Percentiles rank a stretch among this genome's conserved stretches.
phyloP scores from a whole-genome alignment of 1,284 basidiomycete species.

The Ceratobasidium sp. region DNA sequence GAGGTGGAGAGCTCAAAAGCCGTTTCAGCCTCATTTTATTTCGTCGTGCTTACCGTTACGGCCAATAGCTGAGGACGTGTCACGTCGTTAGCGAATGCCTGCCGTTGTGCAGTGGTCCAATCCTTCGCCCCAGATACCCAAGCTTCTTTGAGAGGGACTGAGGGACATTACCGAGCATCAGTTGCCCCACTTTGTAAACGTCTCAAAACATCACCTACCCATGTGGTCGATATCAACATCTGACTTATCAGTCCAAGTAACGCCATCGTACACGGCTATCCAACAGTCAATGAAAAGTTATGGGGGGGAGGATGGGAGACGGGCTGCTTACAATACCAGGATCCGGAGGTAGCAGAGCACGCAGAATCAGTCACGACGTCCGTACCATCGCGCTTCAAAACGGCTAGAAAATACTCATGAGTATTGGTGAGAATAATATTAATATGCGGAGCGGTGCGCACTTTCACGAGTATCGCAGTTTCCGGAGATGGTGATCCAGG shows the following conservation, averaged over 20 bases:
- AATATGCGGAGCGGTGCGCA: conserved; percentile 52
- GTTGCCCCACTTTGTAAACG: neutral
- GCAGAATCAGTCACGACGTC: conserved; percentile 17
- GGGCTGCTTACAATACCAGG: conserved; percentile 15
- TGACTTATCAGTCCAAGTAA: conserved; percentile 66
- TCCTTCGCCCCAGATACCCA: conserved; percentile 67
- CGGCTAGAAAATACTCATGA: conserved; percentile 51
- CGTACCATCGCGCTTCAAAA: conserved; percentile 68
- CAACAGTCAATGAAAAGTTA: conserved; percentile 57
- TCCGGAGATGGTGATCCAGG: conserved; percentile 58
- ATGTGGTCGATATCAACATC: conserved; percentile 65
- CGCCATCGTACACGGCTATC: conserved; percentile 52
- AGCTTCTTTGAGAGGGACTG: conserved; percentile 55
- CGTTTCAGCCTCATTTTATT: neutral
- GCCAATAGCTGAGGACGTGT: conserved; percentile 67
- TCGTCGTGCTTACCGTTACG: conserved; percentile 58
- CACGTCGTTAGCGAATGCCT: conserved; percentile 68
- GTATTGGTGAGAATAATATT: neutral
- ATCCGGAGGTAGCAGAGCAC: neutral
- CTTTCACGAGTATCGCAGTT: conserved; percentile 68
- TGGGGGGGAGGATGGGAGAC: neutral
- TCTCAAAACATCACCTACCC: conserved; percentile 52
- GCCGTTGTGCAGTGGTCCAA: conserved; percentile 65
- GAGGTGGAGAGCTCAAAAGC: neutral
- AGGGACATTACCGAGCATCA: neutral